A percentile compares a stretch with the other conserved stretches of the same genome.
Conservation (phyloP, 352 stramenopile genomes). For the Thalassiosira ordinaria region DNA sequence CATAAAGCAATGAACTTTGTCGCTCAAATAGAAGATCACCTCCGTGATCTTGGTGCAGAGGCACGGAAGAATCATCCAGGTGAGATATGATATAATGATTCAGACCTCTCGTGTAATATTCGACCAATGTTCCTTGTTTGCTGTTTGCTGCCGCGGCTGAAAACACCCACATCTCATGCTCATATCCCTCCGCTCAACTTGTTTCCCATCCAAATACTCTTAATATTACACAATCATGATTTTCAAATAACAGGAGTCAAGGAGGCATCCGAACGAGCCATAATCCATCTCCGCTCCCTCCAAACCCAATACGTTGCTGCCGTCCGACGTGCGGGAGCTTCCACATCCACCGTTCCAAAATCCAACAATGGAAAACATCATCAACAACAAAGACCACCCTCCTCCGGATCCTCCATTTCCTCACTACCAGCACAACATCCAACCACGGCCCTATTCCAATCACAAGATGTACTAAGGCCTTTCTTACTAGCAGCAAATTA, state of each 20-base stretch:
- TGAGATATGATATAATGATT: conserved; percentile 5
- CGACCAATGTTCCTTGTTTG: background rate
- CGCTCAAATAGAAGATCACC: conserved; percentile 82
- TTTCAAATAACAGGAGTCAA: conserved; percentile 89
- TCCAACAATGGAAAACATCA: conserved; percentile 18
- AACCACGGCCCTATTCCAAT: conserved; percentile 92
- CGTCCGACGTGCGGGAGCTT: conserved; percentile 75
- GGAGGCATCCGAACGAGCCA: conserved; percentile 93
- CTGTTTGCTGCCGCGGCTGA: background rate
- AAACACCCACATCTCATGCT: background rate
- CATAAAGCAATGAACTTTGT: conserved; percentile 90
- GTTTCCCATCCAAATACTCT: background rate
- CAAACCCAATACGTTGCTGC: conserved; percentile 94
- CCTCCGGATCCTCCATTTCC: conserved; percentile 19
- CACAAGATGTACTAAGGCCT: conserved; percentile 93
- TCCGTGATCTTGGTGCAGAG: conserved; percentile 82
- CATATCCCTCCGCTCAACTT: background rate
- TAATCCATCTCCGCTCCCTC: conserved; percentile 91
- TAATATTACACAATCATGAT: background rate
- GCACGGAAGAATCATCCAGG: conserved; percentile 84
- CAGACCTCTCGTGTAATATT: background rate
- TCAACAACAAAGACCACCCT: conserved; percentile 29
- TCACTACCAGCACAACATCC: too few species aligned
- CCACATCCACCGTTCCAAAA: too few species aligned
- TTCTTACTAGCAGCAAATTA: conserved; percentile 98